A percentile compares a stretch with the other conserved stretches of the same genome.
These are phyloP conservation scores for Globisporangium iwayamae DNA, from an alignment of 352 stramenopile species.

Conservation along the genomic window DNA sequence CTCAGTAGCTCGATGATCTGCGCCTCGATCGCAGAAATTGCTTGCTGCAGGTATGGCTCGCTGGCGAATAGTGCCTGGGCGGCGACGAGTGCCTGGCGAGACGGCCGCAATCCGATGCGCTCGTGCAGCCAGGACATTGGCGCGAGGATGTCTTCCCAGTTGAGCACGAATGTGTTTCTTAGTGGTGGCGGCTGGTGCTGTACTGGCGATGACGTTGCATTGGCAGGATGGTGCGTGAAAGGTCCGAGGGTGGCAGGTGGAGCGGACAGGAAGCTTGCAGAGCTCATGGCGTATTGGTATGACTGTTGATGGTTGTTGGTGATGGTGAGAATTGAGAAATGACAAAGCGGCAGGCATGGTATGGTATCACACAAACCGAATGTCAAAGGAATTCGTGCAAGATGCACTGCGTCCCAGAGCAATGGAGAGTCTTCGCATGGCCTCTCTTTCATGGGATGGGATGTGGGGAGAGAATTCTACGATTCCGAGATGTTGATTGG, in stretches of 20 bases:
- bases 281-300: constrained; percentile 6
- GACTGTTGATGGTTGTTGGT: neutral
- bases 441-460: neutral
- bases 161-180: constrained; percentile 36
- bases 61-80: constrained; percentile 25
- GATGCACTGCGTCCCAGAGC: neutral
- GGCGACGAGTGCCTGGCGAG: constrained; percentile 26
- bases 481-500: constrained; percentile 13
- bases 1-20: constrained; percentile 44
- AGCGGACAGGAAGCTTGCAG: neutral
- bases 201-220: neutral
- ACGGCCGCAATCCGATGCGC: constrained; percentile 38
- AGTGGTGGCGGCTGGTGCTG: neutral
- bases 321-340: constrained; percentile 11
- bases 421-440: neutral
- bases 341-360: neutral
- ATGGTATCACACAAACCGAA: neutral
- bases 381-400: neutral
- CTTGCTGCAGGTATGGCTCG: constrained; percentile 52
- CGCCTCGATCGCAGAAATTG: constrained; percentile 45
- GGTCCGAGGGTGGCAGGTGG: neutral
- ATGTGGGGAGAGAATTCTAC: constrained; percentile 13
- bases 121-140: constrained; percentile 39
- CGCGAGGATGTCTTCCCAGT: constrained; percentile 57
- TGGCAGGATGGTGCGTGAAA: neutral